A percentile compares a stretch with the other conserved stretches of the same genome.
These are phyloP conservation scores for Gaillardinia entomophila DNA, from an alignment of 805 yeast genomes.

Conservation along the genomic window DNA sequence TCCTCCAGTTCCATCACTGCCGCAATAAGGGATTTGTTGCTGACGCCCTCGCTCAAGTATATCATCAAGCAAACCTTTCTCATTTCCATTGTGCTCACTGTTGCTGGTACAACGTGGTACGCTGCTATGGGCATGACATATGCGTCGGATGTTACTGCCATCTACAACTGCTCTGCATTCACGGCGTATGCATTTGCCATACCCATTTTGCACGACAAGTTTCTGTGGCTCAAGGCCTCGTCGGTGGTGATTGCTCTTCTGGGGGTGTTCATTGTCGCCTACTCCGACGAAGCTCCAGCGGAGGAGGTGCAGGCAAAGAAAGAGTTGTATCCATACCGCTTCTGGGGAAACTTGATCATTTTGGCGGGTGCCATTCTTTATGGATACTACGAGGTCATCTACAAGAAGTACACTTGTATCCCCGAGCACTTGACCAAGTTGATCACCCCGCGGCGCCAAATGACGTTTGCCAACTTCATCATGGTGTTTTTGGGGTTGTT, in stretches of 20 bases:
- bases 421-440: constrained; percentile 46
- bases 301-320: too few relatives aligned
- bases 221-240: constrained; percentile 54
- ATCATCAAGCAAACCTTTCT: constrained; percentile 37
- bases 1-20: constrained; percentile 23
- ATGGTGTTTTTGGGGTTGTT: constrained; percentile 63
- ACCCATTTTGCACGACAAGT: constrained; percentile 60
- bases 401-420: constrained; percentile 71
- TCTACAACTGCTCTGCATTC: constrained; percentile 85
- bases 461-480: constrained; percentile 72
- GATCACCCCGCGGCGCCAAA: constrained; percentile 56
- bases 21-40: constrained; percentile 30
- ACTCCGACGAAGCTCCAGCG: constrained; percentile 38
- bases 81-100: constrained; percentile 53
- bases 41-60: constrained; percentile 44
- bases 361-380: constrained; percentile 70
- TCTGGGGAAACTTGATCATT: constrained; percentile 66
- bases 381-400: constrained; percentile 79
- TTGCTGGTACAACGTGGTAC: constrained; percentile 85
- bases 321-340: constrained; percentile 50
- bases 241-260: constrained; percentile 67
- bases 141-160: constrained; percentile 84
- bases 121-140: constrained; percentile 75
- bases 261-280: constrained; percentile 79
- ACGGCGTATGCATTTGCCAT: constrained; percentile 83